Percentiles rank a stretch among this genome's conserved stretches.
These are phyloP conservation scores for Suillus variegatus DNA, from an alignment of 768 basidiomycete species.

Conservation along the genomic window DNA sequence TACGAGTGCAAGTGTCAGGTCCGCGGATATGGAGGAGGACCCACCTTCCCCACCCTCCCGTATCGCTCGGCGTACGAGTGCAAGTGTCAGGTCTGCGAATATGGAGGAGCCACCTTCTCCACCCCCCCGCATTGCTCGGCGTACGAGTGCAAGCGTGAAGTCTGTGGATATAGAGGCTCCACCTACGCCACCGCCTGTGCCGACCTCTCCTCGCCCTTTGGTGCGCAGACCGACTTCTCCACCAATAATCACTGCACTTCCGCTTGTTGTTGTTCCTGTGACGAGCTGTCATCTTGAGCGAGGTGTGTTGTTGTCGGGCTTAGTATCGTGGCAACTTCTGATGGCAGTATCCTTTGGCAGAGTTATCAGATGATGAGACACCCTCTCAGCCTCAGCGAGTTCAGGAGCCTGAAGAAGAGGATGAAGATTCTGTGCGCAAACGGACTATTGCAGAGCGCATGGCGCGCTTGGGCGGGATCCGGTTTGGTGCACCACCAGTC, in stretches of 20 bases:
- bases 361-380: not conserved
- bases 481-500: constrained; percentile 68
- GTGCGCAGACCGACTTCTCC: constrained; percentile 21
- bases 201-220: constrained; percentile 18
- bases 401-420: constrained; percentile 25
- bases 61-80: constrained; percentile 24
- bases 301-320: not conserved
- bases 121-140: constrained; percentile 18
- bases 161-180: constrained; percentile 3
- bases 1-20: constrained; percentile 19
- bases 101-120: not conserved
- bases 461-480: constrained; percentile 88
- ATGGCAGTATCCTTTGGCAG: not conserved
- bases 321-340: not conserved
- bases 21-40: constrained; percentile 5
- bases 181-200: constrained; percentile 21
- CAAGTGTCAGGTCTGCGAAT: constrained; percentile 12
- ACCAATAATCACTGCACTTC: constrained; percentile 25
- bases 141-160: constrained; percentile 21
- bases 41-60: constrained; percentile 21
- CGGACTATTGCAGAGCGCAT: constrained; percentile 90
- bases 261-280: constrained; percentile 3
- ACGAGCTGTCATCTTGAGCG: not conserved
- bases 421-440: constrained; percentile 54
- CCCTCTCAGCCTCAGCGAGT: constrained; percentile 1